Evolutionary conservation across 2,329 filamentous ascomycete species (phyloP).

Genomic region (Alternaria sp.): DNA sequence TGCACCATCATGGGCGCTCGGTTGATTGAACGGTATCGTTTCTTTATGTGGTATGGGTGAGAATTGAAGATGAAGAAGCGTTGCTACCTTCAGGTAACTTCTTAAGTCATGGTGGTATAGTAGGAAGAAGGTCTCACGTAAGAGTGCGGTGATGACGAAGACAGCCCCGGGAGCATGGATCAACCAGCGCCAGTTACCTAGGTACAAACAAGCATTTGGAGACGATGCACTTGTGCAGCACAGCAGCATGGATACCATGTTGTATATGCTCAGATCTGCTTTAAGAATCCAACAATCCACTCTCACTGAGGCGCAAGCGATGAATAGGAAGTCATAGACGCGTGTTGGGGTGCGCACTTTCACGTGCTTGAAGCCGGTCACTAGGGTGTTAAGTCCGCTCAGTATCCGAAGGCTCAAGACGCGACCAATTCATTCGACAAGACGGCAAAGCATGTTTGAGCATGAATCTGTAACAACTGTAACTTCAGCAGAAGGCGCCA

Average conservation of each 20-base stretch:
- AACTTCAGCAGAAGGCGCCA: not conserved
- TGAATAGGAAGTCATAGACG: not conserved
- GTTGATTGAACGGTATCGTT: not conserved
- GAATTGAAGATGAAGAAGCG: not conserved
- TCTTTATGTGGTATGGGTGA: not conserved
- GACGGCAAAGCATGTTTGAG: not conserved
- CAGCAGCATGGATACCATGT: not conserved
- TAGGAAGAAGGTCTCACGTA: not conserved
- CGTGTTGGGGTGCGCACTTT: conserved; percentile 4
- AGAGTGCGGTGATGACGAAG: conserved; percentile 5
- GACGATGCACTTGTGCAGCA: not conserved
- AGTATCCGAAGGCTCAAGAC: not conserved
- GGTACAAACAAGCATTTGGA: not conserved
- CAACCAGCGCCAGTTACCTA: not conserved
- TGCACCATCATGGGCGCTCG: conserved; percentile 23
- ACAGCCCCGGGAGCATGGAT: conserved; percentile 9
- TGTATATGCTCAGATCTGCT: not conserved
- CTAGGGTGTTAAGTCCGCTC: conserved; percentile 1
- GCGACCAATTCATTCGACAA: not conserved
- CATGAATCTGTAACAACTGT: not conserved
- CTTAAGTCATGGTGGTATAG: conserved; percentile 15
- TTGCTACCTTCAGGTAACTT: conserved; percentile 7
- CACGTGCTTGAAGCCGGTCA: conserved; percentile 15
- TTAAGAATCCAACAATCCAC: not conserved
- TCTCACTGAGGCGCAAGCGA: not conserved